These are phyloP conservation scores for Castanopsis chinensis DNA, from an alignment of 306 rosid genomes.

Conservation along the genomic window DNA sequence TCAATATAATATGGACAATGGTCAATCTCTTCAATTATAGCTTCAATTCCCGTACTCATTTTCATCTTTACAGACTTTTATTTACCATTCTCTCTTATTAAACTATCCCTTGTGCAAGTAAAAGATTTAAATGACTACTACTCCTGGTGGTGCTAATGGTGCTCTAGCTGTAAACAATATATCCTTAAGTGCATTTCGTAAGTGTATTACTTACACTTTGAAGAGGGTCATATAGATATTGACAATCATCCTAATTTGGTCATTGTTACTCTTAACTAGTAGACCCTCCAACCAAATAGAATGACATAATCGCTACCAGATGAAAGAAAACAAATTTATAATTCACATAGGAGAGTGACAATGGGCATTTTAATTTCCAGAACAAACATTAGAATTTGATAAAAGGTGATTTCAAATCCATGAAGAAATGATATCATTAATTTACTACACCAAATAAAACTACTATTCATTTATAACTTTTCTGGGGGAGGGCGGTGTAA, in stretches of 20 bases:
- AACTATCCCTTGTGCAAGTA: no score
- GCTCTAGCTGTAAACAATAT: neutral
- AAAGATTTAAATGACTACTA: no score
- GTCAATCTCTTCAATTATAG: conserved; percentile 11
- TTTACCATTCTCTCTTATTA: conserved; percentile 3
- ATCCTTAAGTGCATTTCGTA: neutral
- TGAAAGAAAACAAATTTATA: neutral
- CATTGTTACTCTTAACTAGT: neutral
- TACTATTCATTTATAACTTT: no score
- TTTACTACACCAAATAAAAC: neutral
- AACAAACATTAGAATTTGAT: neutral
- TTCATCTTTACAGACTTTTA: conserved; percentile 23
- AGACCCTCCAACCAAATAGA: neutral
- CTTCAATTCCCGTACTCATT: conserved; percentile 3
- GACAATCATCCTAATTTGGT: neutral
- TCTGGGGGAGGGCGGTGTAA: no score
- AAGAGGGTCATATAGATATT: neutral
- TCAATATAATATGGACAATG: conserved; percentile 5
- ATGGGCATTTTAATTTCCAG: no score
- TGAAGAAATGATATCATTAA: neutral
- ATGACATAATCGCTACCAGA: neutral
- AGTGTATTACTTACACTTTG: neutral
- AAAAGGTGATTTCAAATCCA: neutral
- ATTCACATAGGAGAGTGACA: no score
- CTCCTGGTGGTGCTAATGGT: neutral